These are phyloP conservation scores for Cyberlindnera maritima DNA, from an alignment of 805 yeast genomes.

Conservation along the genomic window DNA sequence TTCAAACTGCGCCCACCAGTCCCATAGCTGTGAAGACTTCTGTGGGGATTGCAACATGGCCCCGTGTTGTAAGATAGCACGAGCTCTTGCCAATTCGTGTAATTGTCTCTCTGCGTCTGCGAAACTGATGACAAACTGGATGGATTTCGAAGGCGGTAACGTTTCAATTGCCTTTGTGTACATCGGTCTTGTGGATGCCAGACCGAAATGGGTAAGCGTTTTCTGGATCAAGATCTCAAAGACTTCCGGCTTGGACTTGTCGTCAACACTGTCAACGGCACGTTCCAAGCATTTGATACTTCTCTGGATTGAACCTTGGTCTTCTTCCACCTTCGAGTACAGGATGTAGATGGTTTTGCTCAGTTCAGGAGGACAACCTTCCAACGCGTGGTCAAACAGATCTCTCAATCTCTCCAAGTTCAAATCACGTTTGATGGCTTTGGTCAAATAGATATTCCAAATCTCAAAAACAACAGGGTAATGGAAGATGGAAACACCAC, in stretches of 20 bases:
- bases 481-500: conserved; percentile 59
- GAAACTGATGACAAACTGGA: conserved; percentile 49
- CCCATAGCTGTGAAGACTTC: conserved; percentile 48
- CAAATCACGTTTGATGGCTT: conserved; percentile 38
- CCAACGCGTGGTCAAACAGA: conserved; percentile 66
- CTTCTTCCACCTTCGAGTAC: conserved; percentile 63
- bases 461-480: conserved; percentile 64
- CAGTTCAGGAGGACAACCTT: conserved; percentile 46
- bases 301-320: conserved; percentile 46
- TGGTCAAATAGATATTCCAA: conserved; percentile 66
- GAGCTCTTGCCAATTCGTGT: conserved; percentile 56
- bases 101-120: conserved; percentile 52
- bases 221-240: conserved; percentile 44
- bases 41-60: conserved; percentile 39
- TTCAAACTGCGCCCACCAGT: conserved; percentile 73
- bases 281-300: conserved; percentile 46
- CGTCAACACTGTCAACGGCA: conserved; percentile 35
- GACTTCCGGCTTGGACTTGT: conserved; percentile 35
- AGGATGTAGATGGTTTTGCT: conserved; percentile 48
- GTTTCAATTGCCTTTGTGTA: conserved; percentile 51
- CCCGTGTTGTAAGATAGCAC: conserved; percentile 60
- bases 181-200: conserved; percentile 42
- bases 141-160: conserved; percentile 41
- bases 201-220: conserved; percentile 38
- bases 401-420: conserved; percentile 61